Evolutionary conservation across 164 flowering plant species (phyloP).

Genomic region (Vitis rupestris): DNA sequence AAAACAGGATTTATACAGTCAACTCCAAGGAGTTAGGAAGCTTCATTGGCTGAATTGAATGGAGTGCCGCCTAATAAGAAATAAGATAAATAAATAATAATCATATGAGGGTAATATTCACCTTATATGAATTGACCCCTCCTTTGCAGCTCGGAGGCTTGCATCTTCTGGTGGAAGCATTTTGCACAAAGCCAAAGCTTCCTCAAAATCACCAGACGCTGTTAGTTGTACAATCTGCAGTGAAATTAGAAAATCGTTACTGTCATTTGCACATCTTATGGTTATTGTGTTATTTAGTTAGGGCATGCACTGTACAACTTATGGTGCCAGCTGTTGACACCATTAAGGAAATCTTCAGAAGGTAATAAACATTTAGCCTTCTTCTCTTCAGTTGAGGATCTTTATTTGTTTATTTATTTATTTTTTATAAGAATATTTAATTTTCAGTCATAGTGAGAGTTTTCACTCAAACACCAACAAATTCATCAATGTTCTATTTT

Average conservation of each 20-base stretch:
- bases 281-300: not conserved
- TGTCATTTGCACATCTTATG: not conserved
- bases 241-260: not conserved
- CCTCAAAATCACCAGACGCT: conserved; percentile 97
- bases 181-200: conserved; percentile 93
- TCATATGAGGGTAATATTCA: conserved; percentile 12
- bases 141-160: conserved; percentile 90
- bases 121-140: conserved; percentile 89
- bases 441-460: too few species aligned
- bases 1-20: too few species aligned
- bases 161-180: conserved; percentile 97
- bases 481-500: too few species aligned
- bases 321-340: too few species aligned
- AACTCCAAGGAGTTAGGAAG: too few species aligned
- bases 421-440: too few species aligned
- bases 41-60: too few species aligned
- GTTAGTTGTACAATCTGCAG: conserved; percentile 94
- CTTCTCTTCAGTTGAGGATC: too few species aligned
- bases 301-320: not conserved
- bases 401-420: too few species aligned
- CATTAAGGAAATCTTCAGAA: too few species aligned
- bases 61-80: not conserved
- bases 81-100: not conserved
- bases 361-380: too few species aligned
- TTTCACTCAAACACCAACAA: too few species aligned